A percentile compares a stretch with the other conserved stretches of the same genome.
phyloP scores from a whole-genome alignment of 371 early-diverging fungal genomes.

The Saksenaea vasiformis region DNA sequence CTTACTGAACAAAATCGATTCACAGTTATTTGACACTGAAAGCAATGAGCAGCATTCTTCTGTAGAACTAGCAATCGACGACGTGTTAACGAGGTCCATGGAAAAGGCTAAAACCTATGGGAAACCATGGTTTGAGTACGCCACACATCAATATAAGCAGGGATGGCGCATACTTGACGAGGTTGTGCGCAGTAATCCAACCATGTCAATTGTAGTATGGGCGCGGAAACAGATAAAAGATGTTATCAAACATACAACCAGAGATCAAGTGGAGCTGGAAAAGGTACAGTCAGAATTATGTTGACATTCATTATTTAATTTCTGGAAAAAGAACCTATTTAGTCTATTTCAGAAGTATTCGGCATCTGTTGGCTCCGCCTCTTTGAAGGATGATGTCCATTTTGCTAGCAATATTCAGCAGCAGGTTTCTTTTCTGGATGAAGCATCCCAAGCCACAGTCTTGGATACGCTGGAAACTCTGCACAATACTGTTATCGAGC shows the following conservation, averaged over 20 bases:
- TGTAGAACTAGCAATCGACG: conserved; percentile 28
- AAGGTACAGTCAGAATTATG: conserved; percentile 19
- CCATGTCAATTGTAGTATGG: conserved; percentile 30
- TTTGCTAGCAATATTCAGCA: conserved; percentile 18
- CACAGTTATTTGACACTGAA: background rate
- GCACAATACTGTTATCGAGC: conserved; percentile 23
- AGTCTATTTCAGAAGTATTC: conserved; percentile 18
- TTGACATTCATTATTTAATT: background rate
- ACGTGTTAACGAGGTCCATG: conserved; percentile 29
- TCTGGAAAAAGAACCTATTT: conserved; percentile 10
- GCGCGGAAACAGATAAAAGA: conserved; percentile 15
- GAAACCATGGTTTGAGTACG: conserved; percentile 69
- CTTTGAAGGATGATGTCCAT: background rate
- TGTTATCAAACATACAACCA: background rate
- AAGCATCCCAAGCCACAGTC: conserved; percentile 9
- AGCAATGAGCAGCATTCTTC: conserved; percentile 24
- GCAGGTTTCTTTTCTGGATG: conserved; percentile 12
- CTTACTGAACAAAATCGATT: conserved; percentile 8
- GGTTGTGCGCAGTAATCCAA: conserved; percentile 15
- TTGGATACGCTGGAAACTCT: conserved; percentile 18
- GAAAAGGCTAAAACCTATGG: conserved; percentile 23
- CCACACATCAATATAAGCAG: conserved; percentile 61
- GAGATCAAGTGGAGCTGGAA: conserved; percentile 8
- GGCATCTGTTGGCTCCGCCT: background rate
- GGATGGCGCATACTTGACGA: conserved; percentile 67